Conservation (phyloP, 257 asterid genomes). For the Capsicum pubescens region DNA sequence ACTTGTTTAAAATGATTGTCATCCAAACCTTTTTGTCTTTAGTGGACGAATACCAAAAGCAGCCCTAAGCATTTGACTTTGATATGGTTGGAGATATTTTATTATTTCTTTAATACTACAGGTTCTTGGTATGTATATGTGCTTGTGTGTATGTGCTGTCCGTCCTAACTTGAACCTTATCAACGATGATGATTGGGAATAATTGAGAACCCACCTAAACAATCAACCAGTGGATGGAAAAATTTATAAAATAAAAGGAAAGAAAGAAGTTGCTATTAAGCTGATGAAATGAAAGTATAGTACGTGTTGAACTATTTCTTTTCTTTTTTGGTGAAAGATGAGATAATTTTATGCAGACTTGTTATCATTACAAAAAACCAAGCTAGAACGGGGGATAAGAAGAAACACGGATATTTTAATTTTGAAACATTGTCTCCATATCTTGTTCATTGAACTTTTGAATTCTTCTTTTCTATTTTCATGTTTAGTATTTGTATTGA, state of each 20-base stretch:
- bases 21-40: constrained; percentile 29
- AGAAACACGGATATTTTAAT: no score
- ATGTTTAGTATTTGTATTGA: no score
- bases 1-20: constrained; percentile 16
- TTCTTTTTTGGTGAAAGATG: background rate
- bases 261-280: background rate
- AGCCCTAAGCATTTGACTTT: constrained; percentile 39
- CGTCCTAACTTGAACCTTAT: constrained; percentile 33
- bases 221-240: constrained; percentile 11
- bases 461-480: no score
- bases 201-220: constrained; percentile 30
- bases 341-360: background rate
- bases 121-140: background rate
- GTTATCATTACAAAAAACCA: background rate
- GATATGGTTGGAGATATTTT: background rate
- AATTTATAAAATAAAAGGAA: background rate
- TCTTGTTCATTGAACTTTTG: no score
- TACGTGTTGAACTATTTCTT: background rate
- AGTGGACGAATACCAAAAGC: constrained; percentile 19
- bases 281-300: background rate
- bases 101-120: background rate
- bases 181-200: constrained; percentile 34
- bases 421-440: no score
- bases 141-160: background rate
- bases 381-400: background rate